phyloP scores from a whole-genome alignment of 2,329 filamentous ascomycete species.

The Diplocarpon rosae region DNA sequence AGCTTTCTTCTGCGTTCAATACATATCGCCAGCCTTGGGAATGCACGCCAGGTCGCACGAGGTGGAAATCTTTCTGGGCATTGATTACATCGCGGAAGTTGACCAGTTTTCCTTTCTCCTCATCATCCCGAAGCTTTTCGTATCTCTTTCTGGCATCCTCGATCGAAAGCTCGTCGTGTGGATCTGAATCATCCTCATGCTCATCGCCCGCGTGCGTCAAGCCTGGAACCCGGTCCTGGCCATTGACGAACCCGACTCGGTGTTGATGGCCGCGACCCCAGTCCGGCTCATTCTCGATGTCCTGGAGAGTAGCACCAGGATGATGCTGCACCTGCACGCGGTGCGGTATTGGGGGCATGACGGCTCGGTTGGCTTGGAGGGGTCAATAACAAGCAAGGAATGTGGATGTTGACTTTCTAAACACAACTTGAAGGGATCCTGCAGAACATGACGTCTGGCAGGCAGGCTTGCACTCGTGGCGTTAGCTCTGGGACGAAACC shows the following conservation, averaged over 20 bases:
- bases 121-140: not conserved
- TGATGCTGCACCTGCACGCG: not conserved
- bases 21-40: constrained; percentile 39
- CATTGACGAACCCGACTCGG: constrained; percentile 2
- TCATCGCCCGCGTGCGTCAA: constrained; percentile 6
- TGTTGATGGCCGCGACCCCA: constrained; percentile 6
- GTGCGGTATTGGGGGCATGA: constrained; percentile 2
- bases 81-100: constrained; percentile 31
- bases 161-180: not conserved
- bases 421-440: too few species aligned
- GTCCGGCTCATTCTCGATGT: constrained; percentile 5
- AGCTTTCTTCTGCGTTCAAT: constrained; percentile 37
- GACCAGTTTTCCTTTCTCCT: constrained; percentile 25
- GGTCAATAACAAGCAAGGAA: constrained; percentile 40
- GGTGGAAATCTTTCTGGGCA: constrained; percentile 32
- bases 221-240: constrained; percentile 4
- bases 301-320: constrained; percentile 1
- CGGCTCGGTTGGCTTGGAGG: constrained; percentile 1
- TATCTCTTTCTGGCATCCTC: not conserved
- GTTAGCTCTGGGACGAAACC: too few species aligned
- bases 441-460: too few species aligned
- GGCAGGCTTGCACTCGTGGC: too few species aligned
- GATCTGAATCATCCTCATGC: not conserved
- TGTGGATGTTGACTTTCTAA: too few species aligned
- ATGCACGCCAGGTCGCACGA: constrained; percentile 33